Evolutionary conservation across 371 early-diverging fungal genomes (phyloP).

Genomic region (Apophysomyces sp.): DNA sequence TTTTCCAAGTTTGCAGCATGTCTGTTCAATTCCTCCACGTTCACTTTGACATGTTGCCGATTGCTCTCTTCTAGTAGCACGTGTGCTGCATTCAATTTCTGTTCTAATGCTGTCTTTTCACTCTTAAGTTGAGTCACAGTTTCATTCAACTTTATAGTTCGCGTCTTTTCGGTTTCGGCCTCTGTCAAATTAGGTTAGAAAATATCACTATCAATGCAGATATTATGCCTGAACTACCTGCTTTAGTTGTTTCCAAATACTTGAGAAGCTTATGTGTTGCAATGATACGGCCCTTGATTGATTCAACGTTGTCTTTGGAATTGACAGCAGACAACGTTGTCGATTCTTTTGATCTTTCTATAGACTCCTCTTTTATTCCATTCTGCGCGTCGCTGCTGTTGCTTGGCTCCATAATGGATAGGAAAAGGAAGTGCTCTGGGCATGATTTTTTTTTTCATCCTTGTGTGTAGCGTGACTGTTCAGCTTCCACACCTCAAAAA

Average conservation of each 20-base stretch:
- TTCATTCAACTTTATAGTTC: neutral
- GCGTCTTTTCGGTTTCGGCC: neutral
- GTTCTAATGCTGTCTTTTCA: neutral
- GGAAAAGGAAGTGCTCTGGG: too few relatives aligned
- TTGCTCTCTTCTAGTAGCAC: neutral
- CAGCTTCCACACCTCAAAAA: too few relatives aligned
- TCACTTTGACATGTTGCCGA: neutral
- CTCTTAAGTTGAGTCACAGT: neutral
- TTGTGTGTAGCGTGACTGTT: too few relatives aligned
- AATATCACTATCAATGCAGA: neutral
- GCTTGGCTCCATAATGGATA: neutral
- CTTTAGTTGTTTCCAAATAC: neutral
- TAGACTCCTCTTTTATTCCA: neutral
- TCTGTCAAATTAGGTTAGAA: neutral
- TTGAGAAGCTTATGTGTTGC: conserved; percentile 2
- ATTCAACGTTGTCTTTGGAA: conserved; percentile 2
- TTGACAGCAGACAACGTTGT: neutral
- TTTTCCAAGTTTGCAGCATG: neutral
- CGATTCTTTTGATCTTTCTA: neutral
- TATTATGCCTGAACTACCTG: neutral
- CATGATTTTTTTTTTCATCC: too few relatives aligned
- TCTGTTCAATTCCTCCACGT: neutral
- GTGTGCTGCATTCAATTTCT: neutral
- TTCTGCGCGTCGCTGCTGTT: neutral
- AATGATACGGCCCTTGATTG: conserved; percentile 8